Conservation (phyloP, 306 rosid genomes). For the Amphicarpaea edgeworthii region DNA sequence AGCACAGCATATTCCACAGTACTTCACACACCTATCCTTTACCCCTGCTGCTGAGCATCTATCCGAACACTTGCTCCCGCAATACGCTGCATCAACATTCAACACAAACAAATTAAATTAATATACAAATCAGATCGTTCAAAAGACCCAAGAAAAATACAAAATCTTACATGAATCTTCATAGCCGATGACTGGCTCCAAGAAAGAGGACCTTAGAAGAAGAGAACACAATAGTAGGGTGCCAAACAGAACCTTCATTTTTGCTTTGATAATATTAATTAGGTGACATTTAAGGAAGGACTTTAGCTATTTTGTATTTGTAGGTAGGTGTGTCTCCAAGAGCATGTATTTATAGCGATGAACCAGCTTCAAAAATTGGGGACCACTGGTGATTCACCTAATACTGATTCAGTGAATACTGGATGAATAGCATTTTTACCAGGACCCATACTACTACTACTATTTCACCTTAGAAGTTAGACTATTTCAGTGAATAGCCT, state of each 20-base stretch:
- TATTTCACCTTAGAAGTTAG: too few relatives aligned
- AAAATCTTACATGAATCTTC: constrained; percentile 50
- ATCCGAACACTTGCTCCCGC: constrained; percentile 56
- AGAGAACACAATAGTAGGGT: constrained; percentile 56
- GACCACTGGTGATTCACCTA: not conserved
- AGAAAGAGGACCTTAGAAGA: constrained; percentile 56
- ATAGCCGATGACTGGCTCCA: constrained; percentile 49
- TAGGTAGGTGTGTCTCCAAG: not conserved
- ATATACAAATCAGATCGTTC: too few relatives aligned
- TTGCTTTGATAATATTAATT: not conserved
- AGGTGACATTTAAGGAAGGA: too few relatives aligned
- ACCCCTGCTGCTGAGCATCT: constrained; percentile 70
- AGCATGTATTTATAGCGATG: constrained; percentile 31
- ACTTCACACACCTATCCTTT: constrained; percentile 71
- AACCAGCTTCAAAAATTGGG: too few relatives aligned
- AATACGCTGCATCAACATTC: constrained; percentile 41
- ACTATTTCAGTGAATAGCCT: not conserved
- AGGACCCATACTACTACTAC: too few relatives aligned
- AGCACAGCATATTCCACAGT: constrained; percentile 71
- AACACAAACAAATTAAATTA: not conserved
- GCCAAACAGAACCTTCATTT: constrained; percentile 58
- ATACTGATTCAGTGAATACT: too few relatives aligned
- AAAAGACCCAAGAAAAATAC: not conserved
- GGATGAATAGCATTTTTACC: too few relatives aligned
- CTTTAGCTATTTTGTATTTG: not conserved